phyloP scores from a whole-genome alignment of 257 asterid genomes.

The Apocynum venetum region DNA sequence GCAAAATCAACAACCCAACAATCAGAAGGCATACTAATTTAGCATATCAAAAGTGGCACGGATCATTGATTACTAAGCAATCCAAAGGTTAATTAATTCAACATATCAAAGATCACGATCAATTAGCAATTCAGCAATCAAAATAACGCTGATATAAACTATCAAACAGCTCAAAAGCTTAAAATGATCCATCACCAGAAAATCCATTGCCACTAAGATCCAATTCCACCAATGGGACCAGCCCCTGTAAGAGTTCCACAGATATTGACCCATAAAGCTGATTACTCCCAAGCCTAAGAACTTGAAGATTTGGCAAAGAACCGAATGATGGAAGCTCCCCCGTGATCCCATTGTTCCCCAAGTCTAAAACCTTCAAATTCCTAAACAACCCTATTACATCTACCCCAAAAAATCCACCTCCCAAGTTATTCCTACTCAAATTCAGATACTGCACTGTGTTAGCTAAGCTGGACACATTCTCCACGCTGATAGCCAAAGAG shows the following conservation, averaged over 20 bases:
- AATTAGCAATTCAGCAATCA: not conserved
- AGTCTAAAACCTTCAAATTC: constrained; percentile 64
- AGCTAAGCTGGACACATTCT: constrained; percentile 62
- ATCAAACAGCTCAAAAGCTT: not conserved
- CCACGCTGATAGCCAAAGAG: constrained; percentile 43
- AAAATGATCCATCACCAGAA: constrained; percentile 48
- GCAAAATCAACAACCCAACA: not conserved
- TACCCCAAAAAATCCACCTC: constrained; percentile 50
- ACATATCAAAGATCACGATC: not conserved
- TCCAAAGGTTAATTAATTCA: not conserved
- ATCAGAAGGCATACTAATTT: not conserved
- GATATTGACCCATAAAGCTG: constrained; percentile 62
- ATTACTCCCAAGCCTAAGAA: constrained; percentile 58
- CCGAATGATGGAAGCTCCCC: constrained; percentile 64
- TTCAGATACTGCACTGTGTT: constrained; percentile 54
- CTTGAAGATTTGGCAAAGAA: constrained; percentile 51
- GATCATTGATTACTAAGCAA: not conserved
- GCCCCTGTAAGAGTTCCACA: constrained; percentile 57
- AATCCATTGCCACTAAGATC: constrained; percentile 78
- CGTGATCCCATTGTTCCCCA: constrained; percentile 50
- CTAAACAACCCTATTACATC: constrained; percentile 52
- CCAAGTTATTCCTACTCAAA: constrained; percentile 61
- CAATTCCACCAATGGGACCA: constrained; percentile 55
- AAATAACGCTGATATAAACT: not conserved
- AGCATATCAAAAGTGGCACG: not conserved